Evolutionary conservation across 768 basidiomycete genomes (phyloP), one percentile per base, ranked within the genome.

Genomic region (Panaeolus cyanescens): DNA sequence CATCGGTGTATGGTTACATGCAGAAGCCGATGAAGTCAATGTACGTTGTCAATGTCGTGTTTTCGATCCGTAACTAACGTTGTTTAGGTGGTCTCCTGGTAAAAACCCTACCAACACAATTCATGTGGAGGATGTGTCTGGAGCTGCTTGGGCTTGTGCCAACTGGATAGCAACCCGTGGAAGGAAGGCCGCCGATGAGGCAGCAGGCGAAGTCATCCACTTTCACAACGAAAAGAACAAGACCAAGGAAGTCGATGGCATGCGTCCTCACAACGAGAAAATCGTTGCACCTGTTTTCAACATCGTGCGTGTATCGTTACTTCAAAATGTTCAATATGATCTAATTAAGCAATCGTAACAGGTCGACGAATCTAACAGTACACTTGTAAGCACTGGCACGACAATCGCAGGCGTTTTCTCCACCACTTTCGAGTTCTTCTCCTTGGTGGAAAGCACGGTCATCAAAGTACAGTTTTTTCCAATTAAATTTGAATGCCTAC

Each of bases 21-120:
- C 85, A 92, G 70, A 88, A 91, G 65, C 91, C 92, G 1, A 91
- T 95, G 88, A 93, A 91, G 71, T 90, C 87, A 9, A 79, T 94
- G 91, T 93, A 67, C 65, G 88, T 67, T 39, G 10, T 54, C 40
- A 54, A 13, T 58, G 30, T 59, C 13, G 34, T 59, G 10, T 58
- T 25, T 37, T 25, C 36, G 36, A 37, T 54, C 22, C 61, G 45
- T 57, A 55, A 61, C 33, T 69, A 33, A 75, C 53, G 36, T 50
- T 34, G 56, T 32, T 1, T 64, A 93, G 92, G 71, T 92, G 91
- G 90, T 84, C 88, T 8, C 91, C 91, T 5, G 90, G 92, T 31
- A 89, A 87, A 72, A 84, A 91, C 62, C 81, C 87, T 10, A 86
- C 85, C 22, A 82, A 94, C 67, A 92, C 91, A 0, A 77, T 93